phyloP scores from a whole-genome alignment of 495 filamentous ascomycete species.

The Collariella sp. region DNA sequence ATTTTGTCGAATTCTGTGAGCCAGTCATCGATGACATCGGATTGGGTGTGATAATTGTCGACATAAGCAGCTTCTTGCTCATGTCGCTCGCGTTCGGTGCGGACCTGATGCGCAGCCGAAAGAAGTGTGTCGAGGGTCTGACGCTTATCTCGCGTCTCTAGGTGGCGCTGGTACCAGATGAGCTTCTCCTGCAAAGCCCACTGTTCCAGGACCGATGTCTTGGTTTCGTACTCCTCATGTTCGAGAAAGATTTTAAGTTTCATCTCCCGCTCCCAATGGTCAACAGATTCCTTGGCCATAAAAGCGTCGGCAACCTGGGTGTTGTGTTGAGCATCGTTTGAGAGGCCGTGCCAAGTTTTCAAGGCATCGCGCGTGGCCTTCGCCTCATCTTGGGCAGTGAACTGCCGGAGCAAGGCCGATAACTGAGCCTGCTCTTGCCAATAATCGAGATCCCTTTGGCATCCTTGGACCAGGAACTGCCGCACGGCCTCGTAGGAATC shows the following conservation, averaged over 20 bases:
- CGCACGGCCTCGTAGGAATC: constrained; percentile 12
- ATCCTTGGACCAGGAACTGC: constrained; percentile 10
- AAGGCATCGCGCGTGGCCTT: constrained; percentile 8
- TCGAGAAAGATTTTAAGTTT: constrained; percentile 17
- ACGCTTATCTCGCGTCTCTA: constrained; percentile 9
- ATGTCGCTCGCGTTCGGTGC: neutral
- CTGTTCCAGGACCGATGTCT: constrained; percentile 11
- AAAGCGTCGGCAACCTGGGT: constrained; percentile 13
- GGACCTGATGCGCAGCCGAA: neutral
- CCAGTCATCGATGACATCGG: constrained; percentile 17
- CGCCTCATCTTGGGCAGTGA: constrained; percentile 5
- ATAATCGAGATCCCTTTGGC: constrained; percentile 6
- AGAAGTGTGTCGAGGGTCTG: constrained; percentile 7
- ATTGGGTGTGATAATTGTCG: constrained; percentile 12
- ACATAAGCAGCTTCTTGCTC: constrained; percentile 16
- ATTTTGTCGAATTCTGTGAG: constrained; percentile 8
- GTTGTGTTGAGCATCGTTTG: neutral
- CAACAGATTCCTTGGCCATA: constrained; percentile 12
- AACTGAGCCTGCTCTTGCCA: constrained; percentile 26
- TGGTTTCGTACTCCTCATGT: constrained; percentile 11
- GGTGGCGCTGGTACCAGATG: constrained; percentile 16
- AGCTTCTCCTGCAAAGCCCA: constrained; percentile 22
- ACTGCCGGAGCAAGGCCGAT: constrained; percentile 12
- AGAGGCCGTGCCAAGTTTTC: constrained; percentile 9
- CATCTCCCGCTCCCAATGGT: constrained; percentile 19